Evolutionary conservation across 495 filamentous ascomycete species (phyloP).

Genomic region (Parachaetomium inaequale): DNA sequence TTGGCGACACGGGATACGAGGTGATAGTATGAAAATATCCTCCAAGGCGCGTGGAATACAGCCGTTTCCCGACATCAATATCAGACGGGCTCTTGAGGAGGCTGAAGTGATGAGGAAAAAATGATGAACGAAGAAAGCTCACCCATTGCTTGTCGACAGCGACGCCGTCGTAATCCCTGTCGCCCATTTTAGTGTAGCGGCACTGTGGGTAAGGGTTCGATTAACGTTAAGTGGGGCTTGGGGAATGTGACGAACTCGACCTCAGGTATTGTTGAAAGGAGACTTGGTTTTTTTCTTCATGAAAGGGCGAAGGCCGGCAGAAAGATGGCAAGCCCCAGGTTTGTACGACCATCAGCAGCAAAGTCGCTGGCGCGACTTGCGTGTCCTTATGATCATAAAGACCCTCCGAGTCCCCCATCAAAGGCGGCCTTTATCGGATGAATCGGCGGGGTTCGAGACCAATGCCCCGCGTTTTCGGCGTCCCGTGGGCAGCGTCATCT

Average conservation of each 20-base stretch:
- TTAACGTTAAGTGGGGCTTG: background rate
- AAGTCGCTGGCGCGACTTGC: background rate
- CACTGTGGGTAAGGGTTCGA: too few species aligned
- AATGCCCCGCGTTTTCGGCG: background rate
- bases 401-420: too few species aligned
- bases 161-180: conserved; percentile 19
- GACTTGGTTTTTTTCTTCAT: background rate
- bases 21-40: too few species aligned
- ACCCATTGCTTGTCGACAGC: conserved; percentile 31
- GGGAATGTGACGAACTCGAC: background rate
- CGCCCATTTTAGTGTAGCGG: conserved; percentile 9
- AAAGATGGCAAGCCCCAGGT: background rate
- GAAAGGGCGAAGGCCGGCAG: background rate
- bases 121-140: conserved; percentile 8
- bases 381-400: background rate
- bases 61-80: too few species aligned
- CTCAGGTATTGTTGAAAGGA: background rate
- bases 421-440: too few species aligned
- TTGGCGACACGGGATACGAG: background rate
- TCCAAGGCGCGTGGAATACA: too few species aligned
- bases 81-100: too few species aligned
- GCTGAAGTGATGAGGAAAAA: background rate
- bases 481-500: conserved; percentile 2
- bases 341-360: background rate
- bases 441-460: background rate